Base-by-base conservation (phyloP, 495 filamentous ascomycete species). In the Cenococcum geophilum region DNA sequence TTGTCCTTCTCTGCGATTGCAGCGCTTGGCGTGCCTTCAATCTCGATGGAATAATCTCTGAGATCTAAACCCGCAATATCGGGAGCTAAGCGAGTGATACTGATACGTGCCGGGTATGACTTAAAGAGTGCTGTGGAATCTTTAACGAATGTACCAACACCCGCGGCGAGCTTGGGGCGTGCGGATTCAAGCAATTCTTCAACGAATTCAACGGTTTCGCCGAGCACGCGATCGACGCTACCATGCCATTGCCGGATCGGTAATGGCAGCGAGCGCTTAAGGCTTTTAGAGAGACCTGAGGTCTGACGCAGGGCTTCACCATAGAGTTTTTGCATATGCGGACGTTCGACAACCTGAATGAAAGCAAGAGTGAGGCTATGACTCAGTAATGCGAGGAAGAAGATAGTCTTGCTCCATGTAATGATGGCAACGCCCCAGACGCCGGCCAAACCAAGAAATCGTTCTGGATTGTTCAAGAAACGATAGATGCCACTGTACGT, bases 301-400 rank as follows among this genome's bases (percentile, higher is more conserved):
- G 95, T 89, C 64, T 85, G 78, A 64, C 95, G 86, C 25, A 98
- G 76, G 68, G 83, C 86, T 59, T 82, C 79, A 43, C 93, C 93
- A 68, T 98, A 98, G 23, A 97, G 80, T 76, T 96, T 97, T 74
- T 96, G 91, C 93, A 98, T 98, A 74, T 98, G 93, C 25, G 93
- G 93, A 47, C 91, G 86, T 72, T 98, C 93, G 4, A 98, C 88
- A 58, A 92, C 86, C 62, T 96, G 88, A 59, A 97, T 90, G 77
- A 97, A 97, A 48, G 78, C 83, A 48, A 97, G 78, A 1, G 86
- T 89, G 27, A 95, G 78, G 57, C 92, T 80, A 66, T 97, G 95
- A 66, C 89, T 91, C 51, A 92, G 71, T 32, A 96, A 74, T 3
- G 93, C 93, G 60, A 97, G 76, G 72, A 86, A 82, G 67, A 95